These are phyloP conservation scores for Vitellaria paradoxa DNA, from an alignment of 179 eudicot genomes.

Conservation along the genomic window DNA sequence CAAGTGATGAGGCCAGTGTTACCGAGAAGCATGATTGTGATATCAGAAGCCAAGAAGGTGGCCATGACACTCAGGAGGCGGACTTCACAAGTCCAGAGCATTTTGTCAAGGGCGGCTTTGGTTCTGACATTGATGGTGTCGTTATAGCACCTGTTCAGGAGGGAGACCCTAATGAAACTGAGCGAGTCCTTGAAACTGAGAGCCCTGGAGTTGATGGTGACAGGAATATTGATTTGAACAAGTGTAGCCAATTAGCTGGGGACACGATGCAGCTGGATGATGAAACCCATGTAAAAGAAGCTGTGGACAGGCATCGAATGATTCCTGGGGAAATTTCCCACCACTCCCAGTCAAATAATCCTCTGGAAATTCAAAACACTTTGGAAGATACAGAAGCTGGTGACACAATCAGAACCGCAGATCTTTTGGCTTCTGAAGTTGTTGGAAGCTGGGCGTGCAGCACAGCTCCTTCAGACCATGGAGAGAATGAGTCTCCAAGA, in stretches of 20 bases:
- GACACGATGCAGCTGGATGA: slow-evolving; percentile 77
- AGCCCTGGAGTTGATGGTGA: slow-evolving; percentile 41
- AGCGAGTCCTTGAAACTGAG: slow-evolving; percentile 69
- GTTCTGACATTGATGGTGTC: slow-evolving; percentile 82
- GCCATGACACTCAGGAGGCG: slow-evolving; percentile 78
- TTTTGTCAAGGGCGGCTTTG: slow-evolving; percentile 62
- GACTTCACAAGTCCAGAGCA: slow-evolving; percentile 52
- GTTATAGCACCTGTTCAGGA: slow-evolving; percentile 51
- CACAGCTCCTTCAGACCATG: slow-evolving; percentile 76
- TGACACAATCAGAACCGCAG: slow-evolving; percentile 57
- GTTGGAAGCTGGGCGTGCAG: slow-evolving; percentile 91
- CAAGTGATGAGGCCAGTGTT: slow-evolving; percentile 67
- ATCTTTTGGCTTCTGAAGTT: slow-evolving; percentile 89
- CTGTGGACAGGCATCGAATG: slow-evolving; percentile 33
- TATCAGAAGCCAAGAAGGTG: slow-evolving; percentile 52
- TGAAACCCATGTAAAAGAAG: slow-evolving; percentile 46
- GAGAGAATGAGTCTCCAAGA: slow-evolving; percentile 64
- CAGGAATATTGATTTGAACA: slow-evolving; percentile 37
- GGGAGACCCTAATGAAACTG: slow-evolving; percentile 61
- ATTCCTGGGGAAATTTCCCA: slow-evolving; percentile 30
- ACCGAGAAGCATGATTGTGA: slow-evolving; percentile 93
- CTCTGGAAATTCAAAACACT: slow-evolving; percentile 31
- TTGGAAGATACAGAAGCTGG: slow-evolving; percentile 58
- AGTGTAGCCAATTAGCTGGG: slow-evolving; percentile 32
- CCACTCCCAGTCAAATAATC: slow-evolving; percentile 28